Base-by-base conservation (phyloP, 805 yeast species). In the Sugiyamaella americana region DNA sequence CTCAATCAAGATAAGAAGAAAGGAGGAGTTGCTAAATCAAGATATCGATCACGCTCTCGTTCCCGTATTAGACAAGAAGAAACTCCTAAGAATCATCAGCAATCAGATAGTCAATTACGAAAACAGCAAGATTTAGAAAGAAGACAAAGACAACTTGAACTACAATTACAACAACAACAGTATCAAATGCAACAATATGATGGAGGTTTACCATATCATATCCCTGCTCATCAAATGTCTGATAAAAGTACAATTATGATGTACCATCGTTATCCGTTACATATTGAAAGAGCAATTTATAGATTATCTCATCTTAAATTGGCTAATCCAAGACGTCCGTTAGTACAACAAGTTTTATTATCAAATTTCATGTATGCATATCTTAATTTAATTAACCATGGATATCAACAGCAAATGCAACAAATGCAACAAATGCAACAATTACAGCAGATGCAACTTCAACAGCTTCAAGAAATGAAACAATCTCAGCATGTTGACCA, bases 331-430 rank as follows among this genome's bases (percentile, higher is more conserved):
- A 84, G 87, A 60, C 72, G 98, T 49, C 93, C 94, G 23, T 68
- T 93, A 51, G 74, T 88, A 34, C 97, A 93, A 63, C 98, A 93
- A 63, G 98, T 93, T 1, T 64, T 93, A 42, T 68, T 93, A 53
- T 87, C 96, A 49, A 93, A 93, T 63, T 93, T 93, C 76, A 93
- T 93, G 98, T 93, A 93, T 62, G 91, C 97, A 0, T 93, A 93
- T 65, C 74, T 93, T 71, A 91, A 93, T 61, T 71, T 93, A 65
- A 96, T 93, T 47, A 95, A 91, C 64, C 97, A 91, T 62, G 89
- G 68, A 34, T 63, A 63, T 49, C 67, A 62, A 55, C 67, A 63
- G 55, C 67, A 65, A 53, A 54, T 56, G 37, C 56, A 50, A 47
- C 57, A 54, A 47, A 22, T 44, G 46, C 50, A 52, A 39, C 50